A percentile compares a stretch with the other conserved stretches of the same genome.
Conservation (phyloP, 2,329 filamentous ascomycete species). For the Didymella sp. region DNA sequence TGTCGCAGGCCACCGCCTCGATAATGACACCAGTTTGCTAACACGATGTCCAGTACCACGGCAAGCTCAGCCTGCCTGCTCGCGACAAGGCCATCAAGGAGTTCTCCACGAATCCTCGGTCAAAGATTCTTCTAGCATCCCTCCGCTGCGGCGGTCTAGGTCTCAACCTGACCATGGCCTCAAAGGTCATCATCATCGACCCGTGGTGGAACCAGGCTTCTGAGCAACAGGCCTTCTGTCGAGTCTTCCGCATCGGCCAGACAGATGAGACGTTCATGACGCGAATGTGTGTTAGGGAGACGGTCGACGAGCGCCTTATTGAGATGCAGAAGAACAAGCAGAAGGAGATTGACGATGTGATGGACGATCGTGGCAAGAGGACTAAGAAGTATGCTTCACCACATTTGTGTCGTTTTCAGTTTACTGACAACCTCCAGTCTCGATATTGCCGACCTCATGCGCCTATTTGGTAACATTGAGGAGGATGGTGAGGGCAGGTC, state of each 20-base stretch:
- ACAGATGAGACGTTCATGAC: constrained; percentile 64
- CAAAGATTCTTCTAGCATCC: constrained; percentile 62
- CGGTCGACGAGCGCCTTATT: constrained; percentile 65
- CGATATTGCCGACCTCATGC: constrained; percentile 51
- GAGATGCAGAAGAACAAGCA: constrained; percentile 64
- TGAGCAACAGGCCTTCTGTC: constrained; percentile 70
- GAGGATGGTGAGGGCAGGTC: constrained; percentile 50
- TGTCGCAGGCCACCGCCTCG: constrained; percentile 2
- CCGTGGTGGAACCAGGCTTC: constrained; percentile 66
- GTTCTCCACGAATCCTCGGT: constrained; percentile 53
- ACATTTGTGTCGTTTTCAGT: not conserved
- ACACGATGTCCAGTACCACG: constrained; percentile 54
- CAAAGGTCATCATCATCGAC: constrained; percentile 57
- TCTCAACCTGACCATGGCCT: constrained; percentile 66
- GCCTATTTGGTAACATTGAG: constrained; percentile 55
- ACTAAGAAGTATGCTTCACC: constrained; percentile 34
- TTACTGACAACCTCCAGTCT: constrained; percentile 32
- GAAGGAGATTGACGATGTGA: constrained; percentile 52
- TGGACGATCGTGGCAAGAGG: constrained; percentile 50
- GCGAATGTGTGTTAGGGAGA: constrained; percentile 62
- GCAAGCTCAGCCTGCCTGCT: constrained; percentile 54
- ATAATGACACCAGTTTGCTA: not conserved
- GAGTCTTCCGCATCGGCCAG: constrained; percentile 72
- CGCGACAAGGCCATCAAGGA: constrained; percentile 56
- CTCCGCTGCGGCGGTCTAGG: constrained; percentile 65